A percentile compares a stretch with the other conserved stretches of the same genome.
Evolutionary conservation across 495 filamentous ascomycete genomes (phyloP).

Genomic region (Penicillium maclennaniae): DNA sequence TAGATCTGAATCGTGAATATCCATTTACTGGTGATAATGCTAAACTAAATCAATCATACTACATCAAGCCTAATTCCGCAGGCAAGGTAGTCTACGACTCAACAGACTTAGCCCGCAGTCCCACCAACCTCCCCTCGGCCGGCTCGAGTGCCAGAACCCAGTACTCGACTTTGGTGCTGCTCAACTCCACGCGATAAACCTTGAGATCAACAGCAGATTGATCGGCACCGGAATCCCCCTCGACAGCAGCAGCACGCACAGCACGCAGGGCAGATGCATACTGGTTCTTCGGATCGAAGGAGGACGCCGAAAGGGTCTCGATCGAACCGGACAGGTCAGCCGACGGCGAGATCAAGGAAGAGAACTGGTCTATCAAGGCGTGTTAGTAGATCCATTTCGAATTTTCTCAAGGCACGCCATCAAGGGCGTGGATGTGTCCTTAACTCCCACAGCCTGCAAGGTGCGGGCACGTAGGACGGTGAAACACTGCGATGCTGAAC

Average conservation of each 20-base stretch:
- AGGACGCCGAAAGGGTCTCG: constrained; percentile 30
- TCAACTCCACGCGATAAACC: constrained; percentile 65
- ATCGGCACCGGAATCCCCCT: constrained; percentile 21
- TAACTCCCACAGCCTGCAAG: not conserved
- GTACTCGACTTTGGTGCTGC: constrained; percentile 65
- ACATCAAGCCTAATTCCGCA: not conserved
- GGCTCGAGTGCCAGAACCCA: constrained; percentile 64
- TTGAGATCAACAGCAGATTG: constrained; percentile 59
- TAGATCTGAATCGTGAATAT: not conserved
- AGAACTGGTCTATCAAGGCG: constrained; percentile 30
- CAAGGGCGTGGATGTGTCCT: not conserved
- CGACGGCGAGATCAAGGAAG: constrained; percentile 34
- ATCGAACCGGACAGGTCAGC: constrained; percentile 32
- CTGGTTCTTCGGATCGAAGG: constrained; percentile 42
- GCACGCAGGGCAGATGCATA: constrained; percentile 29
- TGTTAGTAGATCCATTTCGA: constrained; percentile 8
- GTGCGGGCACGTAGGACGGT: not conserved
- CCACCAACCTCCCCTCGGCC: constrained; percentile 57
- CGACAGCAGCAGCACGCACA: constrained; percentile 32
- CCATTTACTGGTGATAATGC: not conserved
- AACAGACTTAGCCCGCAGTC: constrained; percentile 68
- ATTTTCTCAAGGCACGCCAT: not conserved
- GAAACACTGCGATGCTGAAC: constrained; percentile 16
- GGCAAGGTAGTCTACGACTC: constrained; percentile 53
- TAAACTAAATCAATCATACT: not conserved